Percentiles rank a stretch among this genome's conserved stretches.
Conservation (phyloP, 805 yeast species). For the Suhomyces emberorum region DNA sequence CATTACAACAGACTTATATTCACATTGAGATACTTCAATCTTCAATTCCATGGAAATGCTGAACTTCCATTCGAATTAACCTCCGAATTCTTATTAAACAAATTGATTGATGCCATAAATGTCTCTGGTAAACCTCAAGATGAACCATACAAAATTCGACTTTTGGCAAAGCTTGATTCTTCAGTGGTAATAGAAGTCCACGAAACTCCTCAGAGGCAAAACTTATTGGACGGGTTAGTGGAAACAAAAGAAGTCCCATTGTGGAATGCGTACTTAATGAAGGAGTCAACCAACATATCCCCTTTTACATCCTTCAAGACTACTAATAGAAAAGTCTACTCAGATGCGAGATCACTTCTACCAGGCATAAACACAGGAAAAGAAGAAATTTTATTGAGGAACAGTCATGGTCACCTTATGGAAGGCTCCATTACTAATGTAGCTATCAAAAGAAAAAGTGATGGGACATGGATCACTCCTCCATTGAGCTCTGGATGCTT, state of each 20-base stretch:
- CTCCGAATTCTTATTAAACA: constrained; percentile 36
- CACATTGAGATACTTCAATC: constrained; percentile 49
- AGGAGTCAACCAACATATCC: constrained; percentile 49
- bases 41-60: constrained; percentile 9
- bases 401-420: constrained; percentile 54
- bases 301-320: constrained; percentile 89
- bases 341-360: constrained; percentile 54
- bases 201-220: constrained; percentile 20
- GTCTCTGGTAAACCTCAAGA: constrained; percentile 18
- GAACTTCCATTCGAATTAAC: constrained; percentile 44
- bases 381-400: constrained; percentile 68
- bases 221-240: constrained; percentile 30
- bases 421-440: constrained; percentile 85
- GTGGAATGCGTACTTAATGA: constrained; percentile 67
- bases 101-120: constrained; percentile 26
- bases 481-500: constrained; percentile 74
- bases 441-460: constrained; percentile 50
- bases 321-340: constrained; percentile 64
- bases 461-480: constrained; percentile 76
- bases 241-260: background rate
- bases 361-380: constrained; percentile 37
- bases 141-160: constrained; percentile 31
- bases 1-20: constrained; percentile 61
- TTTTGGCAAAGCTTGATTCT: constrained; percentile 29
- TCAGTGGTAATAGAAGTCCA: constrained; percentile 30